Evolutionary conservation across 2,329 filamentous ascomycete genomes (phyloP).

Genomic region (Aspergillus texensis): DNA sequence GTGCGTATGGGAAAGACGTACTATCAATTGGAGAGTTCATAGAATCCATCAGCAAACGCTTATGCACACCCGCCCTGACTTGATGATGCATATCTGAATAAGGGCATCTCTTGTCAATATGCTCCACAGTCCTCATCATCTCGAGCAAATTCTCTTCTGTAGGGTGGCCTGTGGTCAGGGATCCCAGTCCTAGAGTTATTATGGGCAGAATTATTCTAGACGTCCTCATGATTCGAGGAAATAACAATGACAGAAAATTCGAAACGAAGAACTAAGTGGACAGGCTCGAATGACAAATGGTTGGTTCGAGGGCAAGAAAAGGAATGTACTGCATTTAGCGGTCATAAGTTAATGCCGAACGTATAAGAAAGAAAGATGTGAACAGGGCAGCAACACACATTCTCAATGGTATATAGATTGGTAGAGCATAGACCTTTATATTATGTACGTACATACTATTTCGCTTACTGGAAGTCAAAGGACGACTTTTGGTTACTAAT

Average conservation of each 20-base stretch:
- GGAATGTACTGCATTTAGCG: background rate
- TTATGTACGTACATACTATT: background rate
- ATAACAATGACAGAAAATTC: background rate
- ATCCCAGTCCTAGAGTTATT: background rate
- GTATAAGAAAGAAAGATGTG: background rate
- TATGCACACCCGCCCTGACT: background rate
- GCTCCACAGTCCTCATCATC: background rate
- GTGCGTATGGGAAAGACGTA: constrained; percentile 11
- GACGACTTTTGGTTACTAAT: background rate
- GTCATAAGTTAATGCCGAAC: background rate
- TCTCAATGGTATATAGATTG: background rate
- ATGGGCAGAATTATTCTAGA: background rate
- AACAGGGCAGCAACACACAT: background rate
- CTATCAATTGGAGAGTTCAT: constrained; percentile 27
- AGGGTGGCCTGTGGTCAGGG: background rate
- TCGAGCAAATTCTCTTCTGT: background rate
- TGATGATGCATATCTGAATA: background rate
- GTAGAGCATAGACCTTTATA: background rate
- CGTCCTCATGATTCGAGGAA: background rate
- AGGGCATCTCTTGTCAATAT: background rate
- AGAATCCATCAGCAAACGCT: background rate
- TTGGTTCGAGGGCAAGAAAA: background rate
- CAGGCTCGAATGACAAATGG: background rate
- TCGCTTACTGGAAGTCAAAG: background rate
- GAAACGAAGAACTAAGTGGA: background rate